Evolutionary conservation across 768 basidiomycete species (phyloP), one percentile per base, ranked within the genome.

Genomic region (Trametes cingulata): DNA sequence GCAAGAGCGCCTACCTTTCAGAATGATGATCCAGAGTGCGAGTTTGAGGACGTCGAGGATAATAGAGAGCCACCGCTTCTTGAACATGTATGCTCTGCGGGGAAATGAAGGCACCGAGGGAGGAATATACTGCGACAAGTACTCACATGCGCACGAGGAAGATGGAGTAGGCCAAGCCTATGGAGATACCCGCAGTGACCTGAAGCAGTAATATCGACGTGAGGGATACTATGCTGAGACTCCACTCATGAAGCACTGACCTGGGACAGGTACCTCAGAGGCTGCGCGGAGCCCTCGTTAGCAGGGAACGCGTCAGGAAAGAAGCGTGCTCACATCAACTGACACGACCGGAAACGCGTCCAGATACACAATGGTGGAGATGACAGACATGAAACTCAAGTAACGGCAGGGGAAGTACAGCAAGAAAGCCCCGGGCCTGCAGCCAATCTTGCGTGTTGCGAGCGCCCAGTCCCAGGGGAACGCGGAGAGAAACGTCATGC

Each of bases 371-470:
- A 60, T 37, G 3, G 40, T 54, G 2, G 47, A 33, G 37, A 57
- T 7, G 17, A 54, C 45, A 22, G 61, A 53, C 1, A 50, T 29
- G 5, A 53, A 19, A n/a, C 56, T 37, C 33, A 62, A 7, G 45
- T 62, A 62, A 40, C 61, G 56, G 40, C 51, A 49, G 10, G 39
- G 51, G 19, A 49, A 48, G 25, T 62, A 62, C 36, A 58, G 2
- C 10, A 37, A 14, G 40, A 62, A 53, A 4, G 56, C 52, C 6
- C 61, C 52, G 0, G 46, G 27, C 6, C 61, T 37, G 46, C 61
- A 58, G 22, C 61, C 56, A 12, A 43, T 17, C 17, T 42, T 53
- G 17, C 52, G 51, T 7, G 45, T 24, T 3, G 50, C 14, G 29
- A 62, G 51, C 6, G 20, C 22, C 39, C 56, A 45, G 40, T 62